Conservation (phyloP, 331 rosid species). For the Quercus tomentella region DNA sequence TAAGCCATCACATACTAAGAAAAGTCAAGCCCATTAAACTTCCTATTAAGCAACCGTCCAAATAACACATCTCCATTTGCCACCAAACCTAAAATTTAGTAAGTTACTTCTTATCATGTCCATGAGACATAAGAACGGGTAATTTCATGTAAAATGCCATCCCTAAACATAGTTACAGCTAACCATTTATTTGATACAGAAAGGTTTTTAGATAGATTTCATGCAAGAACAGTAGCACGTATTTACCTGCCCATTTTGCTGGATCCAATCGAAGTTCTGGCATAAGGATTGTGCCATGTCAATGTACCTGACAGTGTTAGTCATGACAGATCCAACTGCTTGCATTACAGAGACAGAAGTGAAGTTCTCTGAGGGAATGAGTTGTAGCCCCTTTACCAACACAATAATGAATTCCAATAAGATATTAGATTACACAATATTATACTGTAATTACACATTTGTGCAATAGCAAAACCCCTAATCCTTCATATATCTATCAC, state of each 20-base stretch:
- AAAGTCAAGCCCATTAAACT: background rate
- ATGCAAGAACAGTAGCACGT: background rate
- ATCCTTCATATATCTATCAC: background rate
- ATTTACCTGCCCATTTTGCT: slow-evolving; percentile 93
- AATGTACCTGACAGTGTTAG: slow-evolving; percentile 84
- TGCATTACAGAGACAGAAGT: slow-evolving; percentile 90
- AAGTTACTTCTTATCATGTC: background rate
- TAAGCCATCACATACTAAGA: background rate
- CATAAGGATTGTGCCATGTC: slow-evolving; percentile 97
- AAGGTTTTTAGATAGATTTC: background rate
- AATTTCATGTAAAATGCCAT: background rate
- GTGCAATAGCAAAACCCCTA: background rate
- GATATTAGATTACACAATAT: background rate
- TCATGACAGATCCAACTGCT: slow-evolving; percentile 96
- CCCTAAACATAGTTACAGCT: background rate
- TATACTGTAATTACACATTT: background rate
- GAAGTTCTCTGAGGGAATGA: slow-evolving; percentile 93
- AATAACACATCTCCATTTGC: background rate
- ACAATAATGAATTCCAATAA: background rate
- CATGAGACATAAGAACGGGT: background rate
- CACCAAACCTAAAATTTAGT: too few species aligned
- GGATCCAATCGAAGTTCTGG: slow-evolving; percentile 93
- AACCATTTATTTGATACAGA: background rate
- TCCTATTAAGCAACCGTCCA: slow-evolving; percentile 2
- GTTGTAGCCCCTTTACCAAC: slow-evolving; percentile 68